Base-by-base conservation (phyloP, 176 grass and related monocot species). In the Stipa capillata region DNA sequence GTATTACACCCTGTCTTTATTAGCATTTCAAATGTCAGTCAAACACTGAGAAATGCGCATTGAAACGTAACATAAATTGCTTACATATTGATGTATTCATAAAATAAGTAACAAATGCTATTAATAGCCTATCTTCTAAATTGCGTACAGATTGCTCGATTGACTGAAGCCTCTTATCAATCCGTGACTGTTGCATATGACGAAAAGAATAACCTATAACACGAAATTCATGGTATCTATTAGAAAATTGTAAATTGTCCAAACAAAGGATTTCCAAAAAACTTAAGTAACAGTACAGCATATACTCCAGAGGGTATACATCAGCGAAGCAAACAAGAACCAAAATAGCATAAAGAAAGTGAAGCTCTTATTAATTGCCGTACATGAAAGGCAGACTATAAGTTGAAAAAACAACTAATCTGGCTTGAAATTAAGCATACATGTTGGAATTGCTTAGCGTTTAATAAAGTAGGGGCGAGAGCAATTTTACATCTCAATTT, bases 61-160 rank as follows among this genome's bases (percentile, higher is more conserved):
- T n/a, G 15, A n/a, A 17, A n/a, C n/a, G n/a, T n/a, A n/a, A n/a
- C n/a, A n/a, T n/a, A n/a, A n/a, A n/a, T n/a, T n/a, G n/a, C n/a
- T n/a, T n/a, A n/a, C n/a, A n/a, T n/a, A n/a, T n/a, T n/a, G n/a
- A n/a, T n/a, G 14, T 25, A 35, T 82, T 34, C 20, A 54, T 21
- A 77, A 40, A 78, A 42, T 29, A 87, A 17, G 6, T 9, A 40
- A 31, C n/a, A 52, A 27, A 21, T 48, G 74, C 20, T 31, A 51
- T 16, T 39, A 81, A 58, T 11, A 62, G 58, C 18, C n/a, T 65
- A 88, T 45, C 54, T 54, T 57, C 16, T 59, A 80, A 76, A 80
- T 43, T 60, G 75, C 95, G 92, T 92, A 98, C 92, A 74, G 90
- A 82, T 79, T 92, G 74, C 82, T 98, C 92, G 80, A 98, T 94